phyloP scores from a whole-genome alignment of 495 filamentous ascomycete species.

The Penicillium canariense region DNA sequence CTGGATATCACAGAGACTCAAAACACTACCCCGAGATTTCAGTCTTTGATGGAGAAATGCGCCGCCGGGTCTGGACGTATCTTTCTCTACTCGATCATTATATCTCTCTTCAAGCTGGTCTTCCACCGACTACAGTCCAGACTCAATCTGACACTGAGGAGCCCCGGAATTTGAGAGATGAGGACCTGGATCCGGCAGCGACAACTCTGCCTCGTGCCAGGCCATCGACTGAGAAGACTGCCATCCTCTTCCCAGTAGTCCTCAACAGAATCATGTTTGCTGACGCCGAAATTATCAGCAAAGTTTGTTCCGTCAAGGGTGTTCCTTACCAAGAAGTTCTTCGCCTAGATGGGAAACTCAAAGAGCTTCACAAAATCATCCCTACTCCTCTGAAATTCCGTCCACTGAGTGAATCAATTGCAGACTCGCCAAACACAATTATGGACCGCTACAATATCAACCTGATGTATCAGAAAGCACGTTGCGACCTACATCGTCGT shows the following conservation, averaged over 20 bases:
- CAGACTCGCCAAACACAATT: conserved; percentile 71
- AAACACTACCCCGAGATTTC: conserved; percentile 27
- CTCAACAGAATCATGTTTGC: conserved; percentile 33
- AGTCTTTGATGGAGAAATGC: conserved; percentile 35
- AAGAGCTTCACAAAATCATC: conserved; percentile 58
- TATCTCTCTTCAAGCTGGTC: conserved; percentile 35
- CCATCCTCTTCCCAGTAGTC: conserved; percentile 26
- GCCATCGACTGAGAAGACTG: conserved; percentile 26
- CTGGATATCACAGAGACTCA: conserved; percentile 35
- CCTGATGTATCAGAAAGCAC: conserved; percentile 72
- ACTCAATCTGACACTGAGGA: conserved; percentile 31
- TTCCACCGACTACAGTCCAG: conserved; percentile 28
- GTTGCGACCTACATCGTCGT: conserved; percentile 76
- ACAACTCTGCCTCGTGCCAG: conserved; percentile 24
- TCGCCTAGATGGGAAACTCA: conserved; percentile 63
- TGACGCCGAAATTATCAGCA: conserved; percentile 39
- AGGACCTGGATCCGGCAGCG: conserved; percentile 33
- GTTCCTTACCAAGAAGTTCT: conserved; percentile 72
- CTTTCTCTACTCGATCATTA: conserved; percentile 28
- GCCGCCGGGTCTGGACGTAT: conserved; percentile 32
- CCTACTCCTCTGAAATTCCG: conserved; percentile 68
- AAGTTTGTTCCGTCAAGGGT: conserved; percentile 27
- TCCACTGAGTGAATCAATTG: conserved; percentile 60
- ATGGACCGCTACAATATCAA: conserved; percentile 79
- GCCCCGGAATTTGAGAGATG: conserved; percentile 34